phyloP scores from a whole-genome alignment of 768 basidiomycete genomes.

The Nidula microcarpa region DNA sequence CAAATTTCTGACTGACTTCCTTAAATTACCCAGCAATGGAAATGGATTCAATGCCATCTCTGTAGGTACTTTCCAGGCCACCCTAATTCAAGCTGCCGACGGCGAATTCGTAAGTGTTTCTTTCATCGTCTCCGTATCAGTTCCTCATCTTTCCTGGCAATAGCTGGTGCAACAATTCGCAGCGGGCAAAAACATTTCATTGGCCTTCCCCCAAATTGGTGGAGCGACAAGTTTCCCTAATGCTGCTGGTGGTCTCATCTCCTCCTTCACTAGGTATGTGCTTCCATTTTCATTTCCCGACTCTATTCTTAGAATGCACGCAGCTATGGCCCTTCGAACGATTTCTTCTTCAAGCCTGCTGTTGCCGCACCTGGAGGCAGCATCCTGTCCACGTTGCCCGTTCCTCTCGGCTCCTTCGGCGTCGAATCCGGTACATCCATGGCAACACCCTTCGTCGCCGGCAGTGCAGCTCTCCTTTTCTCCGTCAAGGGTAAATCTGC shows the following conservation, averaged over 20 bases:
- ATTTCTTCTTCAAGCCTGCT: slow-evolving; percentile 55
- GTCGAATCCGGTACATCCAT: slow-evolving; percentile 42
- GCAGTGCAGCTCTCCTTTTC: slow-evolving; percentile 40
- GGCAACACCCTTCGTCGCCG: slow-evolving; percentile 44
- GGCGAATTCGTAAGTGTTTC: slow-evolving; percentile 47
- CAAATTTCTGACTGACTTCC: not conserved
- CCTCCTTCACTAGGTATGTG: slow-evolving; percentile 37
- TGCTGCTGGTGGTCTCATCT: slow-evolving; percentile 52
- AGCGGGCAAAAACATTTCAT: slow-evolving; percentile 33
- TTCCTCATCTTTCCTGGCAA: not conserved
- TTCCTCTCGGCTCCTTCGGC: slow-evolving; percentile 33
- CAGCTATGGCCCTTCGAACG: slow-evolving; percentile 54
- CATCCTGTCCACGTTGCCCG: slow-evolving; percentile 43
- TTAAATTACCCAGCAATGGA: slow-evolving; percentile 35
- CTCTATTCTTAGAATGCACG: too few species aligned
- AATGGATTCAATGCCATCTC: slow-evolving; percentile 38
- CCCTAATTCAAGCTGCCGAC: slow-evolving; percentile 51
- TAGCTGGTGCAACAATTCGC: slow-evolving; percentile 50
- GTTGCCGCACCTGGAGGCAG: slow-evolving; percentile 52
- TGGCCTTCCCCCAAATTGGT: slow-evolving; percentile 48
- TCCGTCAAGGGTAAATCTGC: slow-evolving; percentile 31
- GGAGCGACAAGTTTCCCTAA: slow-evolving; percentile 40
- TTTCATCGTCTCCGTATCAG: not conserved
- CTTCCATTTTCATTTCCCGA: too few species aligned
- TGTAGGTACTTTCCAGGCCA: slow-evolving; percentile 43